These are phyloP conservation scores for Cercospora sesami DNA, from an alignment of 2,329 filamentous ascomycete genomes.

Conservation along the genomic window DNA sequence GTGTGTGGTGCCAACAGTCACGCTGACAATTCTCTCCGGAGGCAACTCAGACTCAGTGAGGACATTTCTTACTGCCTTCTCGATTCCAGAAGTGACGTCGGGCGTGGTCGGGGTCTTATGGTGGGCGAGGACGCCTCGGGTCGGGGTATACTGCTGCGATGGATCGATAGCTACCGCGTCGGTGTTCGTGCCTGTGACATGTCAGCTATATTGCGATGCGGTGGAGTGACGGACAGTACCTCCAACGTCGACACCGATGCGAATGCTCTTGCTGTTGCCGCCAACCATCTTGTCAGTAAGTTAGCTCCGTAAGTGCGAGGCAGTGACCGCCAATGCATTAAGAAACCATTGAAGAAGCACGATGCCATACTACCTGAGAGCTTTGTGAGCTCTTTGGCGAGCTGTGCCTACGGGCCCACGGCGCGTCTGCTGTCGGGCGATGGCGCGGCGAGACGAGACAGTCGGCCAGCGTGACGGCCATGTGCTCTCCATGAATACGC, in stretches of 20 bases:
- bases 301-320: not conserved
- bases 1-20: constrained; percentile 55
- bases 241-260: constrained; percentile 49
- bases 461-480: not conserved
- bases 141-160: constrained; percentile 30
- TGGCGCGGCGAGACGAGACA: not conserved
- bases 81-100: constrained; percentile 47
- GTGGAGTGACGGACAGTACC: constrained; percentile 29
- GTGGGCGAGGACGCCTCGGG: constrained; percentile 36
- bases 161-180: constrained; percentile 39
- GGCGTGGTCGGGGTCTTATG: constrained; percentile 45
- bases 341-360: not conserved
- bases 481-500: not conserved
- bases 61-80: constrained; percentile 41
- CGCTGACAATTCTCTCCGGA: constrained; percentile 40
- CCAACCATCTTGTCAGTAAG: constrained; percentile 6
- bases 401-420: constrained; percentile 1
- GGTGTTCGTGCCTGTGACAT: constrained; percentile 37
- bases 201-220: not conserved
- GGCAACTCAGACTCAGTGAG: constrained; percentile 40
- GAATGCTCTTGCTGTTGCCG: constrained; percentile 31
- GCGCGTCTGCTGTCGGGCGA: not conserved
- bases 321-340: not conserved
- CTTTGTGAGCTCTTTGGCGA: not conserved
- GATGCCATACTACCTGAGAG: not conserved